Evolutionary conservation across 2,329 filamentous ascomycete genomes (phyloP).

Genomic region (Aspergillus niger): DNA sequence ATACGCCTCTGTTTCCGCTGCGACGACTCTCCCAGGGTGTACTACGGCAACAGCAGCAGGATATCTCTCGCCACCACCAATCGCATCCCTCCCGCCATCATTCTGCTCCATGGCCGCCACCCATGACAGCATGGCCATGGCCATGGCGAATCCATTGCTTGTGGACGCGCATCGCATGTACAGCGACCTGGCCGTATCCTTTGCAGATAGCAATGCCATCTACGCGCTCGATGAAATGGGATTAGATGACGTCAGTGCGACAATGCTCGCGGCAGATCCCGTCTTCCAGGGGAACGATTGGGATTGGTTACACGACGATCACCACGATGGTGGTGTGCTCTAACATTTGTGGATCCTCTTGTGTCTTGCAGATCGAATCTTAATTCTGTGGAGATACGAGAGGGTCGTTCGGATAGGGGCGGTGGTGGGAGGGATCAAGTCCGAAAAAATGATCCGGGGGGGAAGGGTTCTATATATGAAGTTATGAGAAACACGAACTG

Average conservation of each 20-base stretch:
- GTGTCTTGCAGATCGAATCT: background rate
- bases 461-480: too few species aligned
- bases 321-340: conserved; percentile 6
- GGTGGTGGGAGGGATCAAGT: background rate
- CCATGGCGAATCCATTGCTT: conserved; percentile 12
- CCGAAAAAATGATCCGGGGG: too few species aligned
- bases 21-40: too few species aligned
- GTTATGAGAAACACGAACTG: too few species aligned
- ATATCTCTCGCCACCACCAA: background rate
- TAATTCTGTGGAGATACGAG: background rate
- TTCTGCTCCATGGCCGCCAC: conserved; percentile 10
- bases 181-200: background rate
- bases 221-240: conserved; percentile 9
- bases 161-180: conserved; percentile 1
- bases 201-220: background rate
- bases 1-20: too few species aligned
- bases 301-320: conserved; percentile 12
- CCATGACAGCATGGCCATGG: conserved; percentile 10
- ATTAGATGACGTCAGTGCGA: background rate
- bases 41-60: background rate
- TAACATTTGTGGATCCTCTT: conserved; percentile 4
- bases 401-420: background rate
- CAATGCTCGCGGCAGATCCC: background rate
- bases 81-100: conserved; percentile 11
- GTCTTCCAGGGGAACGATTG: conserved; percentile 11